These are phyloP conservation scores for Kalaharituber pfeilii DNA, from an alignment of 2,329 filamentous ascomycete species.

Conservation along the genomic window DNA sequence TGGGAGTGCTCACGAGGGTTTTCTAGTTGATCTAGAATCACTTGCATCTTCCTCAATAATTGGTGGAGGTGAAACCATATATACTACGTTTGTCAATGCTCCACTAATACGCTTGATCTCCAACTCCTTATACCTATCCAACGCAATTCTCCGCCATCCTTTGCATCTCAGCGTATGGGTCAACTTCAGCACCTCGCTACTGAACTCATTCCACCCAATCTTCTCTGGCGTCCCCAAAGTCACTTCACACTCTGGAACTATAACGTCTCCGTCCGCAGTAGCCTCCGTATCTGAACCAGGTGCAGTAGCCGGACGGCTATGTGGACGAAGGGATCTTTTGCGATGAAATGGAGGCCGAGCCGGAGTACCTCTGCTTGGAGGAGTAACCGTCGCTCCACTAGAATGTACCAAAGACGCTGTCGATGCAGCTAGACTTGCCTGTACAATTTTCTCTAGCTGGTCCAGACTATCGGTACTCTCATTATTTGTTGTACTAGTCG, in stretches of 20 bases:
- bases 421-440: conserved; percentile 8
- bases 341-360: background rate
- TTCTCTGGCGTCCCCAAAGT: conserved; percentile 14
- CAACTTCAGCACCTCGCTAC: conserved; percentile 76
- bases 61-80: conserved; percentile 3
- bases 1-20: background rate
- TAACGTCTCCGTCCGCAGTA: conserved; percentile 14
- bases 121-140: conserved; percentile 51
- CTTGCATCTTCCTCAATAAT: background rate
- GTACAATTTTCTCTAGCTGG: conserved; percentile 6
- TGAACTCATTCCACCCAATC: conserved; percentile 61
- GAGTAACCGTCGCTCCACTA: background rate
- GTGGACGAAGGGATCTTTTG: background rate
- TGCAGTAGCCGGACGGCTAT: background rate
- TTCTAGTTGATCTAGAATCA: background rate
- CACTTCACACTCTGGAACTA: conserved; percentile 16
- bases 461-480: conserved; percentile 6
- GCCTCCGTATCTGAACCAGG: conserved; percentile 17
- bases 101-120: conserved; percentile 66
- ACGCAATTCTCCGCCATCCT: conserved; percentile 70
- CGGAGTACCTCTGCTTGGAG: background rate
- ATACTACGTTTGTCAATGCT: conserved; percentile 73
- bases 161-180: conserved; percentile 78
- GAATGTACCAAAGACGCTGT: background rate
- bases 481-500: background rate